These are phyloP conservation scores for Lippia alba DNA, from an alignment of 305 asterid species.

Conservation along the genomic window DNA sequence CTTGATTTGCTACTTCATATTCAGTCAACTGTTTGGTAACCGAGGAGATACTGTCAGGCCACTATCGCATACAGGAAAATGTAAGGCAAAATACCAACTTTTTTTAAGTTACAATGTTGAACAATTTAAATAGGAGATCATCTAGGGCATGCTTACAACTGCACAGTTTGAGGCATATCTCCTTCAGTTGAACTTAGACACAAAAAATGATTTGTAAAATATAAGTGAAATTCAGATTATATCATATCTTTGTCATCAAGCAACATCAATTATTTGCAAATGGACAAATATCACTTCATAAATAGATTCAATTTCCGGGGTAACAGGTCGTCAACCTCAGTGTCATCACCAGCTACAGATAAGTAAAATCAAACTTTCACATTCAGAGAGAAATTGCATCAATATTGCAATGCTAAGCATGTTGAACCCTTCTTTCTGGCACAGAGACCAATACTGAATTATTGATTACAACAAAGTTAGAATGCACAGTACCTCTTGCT, in stretches of 20 bases:
- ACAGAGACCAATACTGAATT: constrained; percentile 26
- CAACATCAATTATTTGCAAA: too few relatives aligned
- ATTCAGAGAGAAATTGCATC: too few relatives aligned
- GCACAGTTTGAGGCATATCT: constrained; percentile 1
- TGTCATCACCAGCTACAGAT: too few relatives aligned
- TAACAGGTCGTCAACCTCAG: too few relatives aligned
- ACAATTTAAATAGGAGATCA: constrained; percentile 6
- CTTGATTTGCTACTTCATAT: constrained; percentile 6
- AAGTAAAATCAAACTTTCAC: too few relatives aligned
- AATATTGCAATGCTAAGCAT: too few relatives aligned
- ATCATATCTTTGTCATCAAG: too few relatives aligned
- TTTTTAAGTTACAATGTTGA: constrained; percentile 15
- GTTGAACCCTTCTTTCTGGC: too few relatives aligned
- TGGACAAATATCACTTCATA: too few relatives aligned
- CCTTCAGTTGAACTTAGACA: constrained; percentile 22
- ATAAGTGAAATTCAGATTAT: too few relatives aligned
- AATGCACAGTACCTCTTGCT: constrained; percentile 78
- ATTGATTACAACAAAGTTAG: constrained; percentile 26
- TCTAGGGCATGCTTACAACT: neutral
- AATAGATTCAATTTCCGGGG: too few relatives aligned
- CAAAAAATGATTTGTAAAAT: neutral
- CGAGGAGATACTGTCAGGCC: neutral
- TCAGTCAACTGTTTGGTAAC: neutral
- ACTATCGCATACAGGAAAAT: neutral
- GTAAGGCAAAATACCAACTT: neutral